Evolutionary conservation across 2,329 filamentous ascomycete species (phyloP), one percentile per base, ranked within the genome.

Genomic region (Decorospora gaudefroyi): DNA sequence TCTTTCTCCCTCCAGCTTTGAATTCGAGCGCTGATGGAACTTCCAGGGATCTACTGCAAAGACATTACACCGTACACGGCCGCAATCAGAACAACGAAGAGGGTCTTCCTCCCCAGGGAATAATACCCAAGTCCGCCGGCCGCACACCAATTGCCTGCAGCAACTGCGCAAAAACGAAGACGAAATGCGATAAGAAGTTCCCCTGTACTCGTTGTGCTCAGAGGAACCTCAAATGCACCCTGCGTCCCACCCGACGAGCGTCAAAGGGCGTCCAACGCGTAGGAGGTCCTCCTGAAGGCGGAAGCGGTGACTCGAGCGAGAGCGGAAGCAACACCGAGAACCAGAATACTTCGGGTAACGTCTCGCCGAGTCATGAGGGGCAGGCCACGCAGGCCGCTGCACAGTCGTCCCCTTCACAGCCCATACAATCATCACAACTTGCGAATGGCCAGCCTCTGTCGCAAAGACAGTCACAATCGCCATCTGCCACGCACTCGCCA

Each of bases 121-220:
- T 78, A 64, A 76, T 78, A 36, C 75, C 75, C 12, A 78, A 77
- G 53, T 76, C 76, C 2, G 76, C 76, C 10, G 76, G 76, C 11
- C 67, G 76, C 46, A 78, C 76, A 23, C 76, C 76, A 8, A 78
- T 78, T 48, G 76, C 76, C 17, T 78, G 76, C 65, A 77, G 72
- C 58, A 78, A 78, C 46, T 78, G 76, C 51, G 76, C 76, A 7
- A 78, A 78, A 61, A 78, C 76, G 3, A 78, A 78, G 67, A 78
- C 76, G 9, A 78, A 78, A 50, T 78, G 76, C 50, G 76, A 78
- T 51, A 78, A 78, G 65, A 78, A 78, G 62, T 78, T 78, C 42
- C 76, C 76, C n/a, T 78, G 76, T 65, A 76, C 71, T 55, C 68
- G 76, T 46, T 78, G 76, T 65, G 74, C 73, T n/a, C 69, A 71